Percentiles rank a stretch among this genome's conserved stretches.
phyloP scores from a whole-genome alignment of 805 yeast species.

The Tetrapisispora pingtungensis region DNA sequence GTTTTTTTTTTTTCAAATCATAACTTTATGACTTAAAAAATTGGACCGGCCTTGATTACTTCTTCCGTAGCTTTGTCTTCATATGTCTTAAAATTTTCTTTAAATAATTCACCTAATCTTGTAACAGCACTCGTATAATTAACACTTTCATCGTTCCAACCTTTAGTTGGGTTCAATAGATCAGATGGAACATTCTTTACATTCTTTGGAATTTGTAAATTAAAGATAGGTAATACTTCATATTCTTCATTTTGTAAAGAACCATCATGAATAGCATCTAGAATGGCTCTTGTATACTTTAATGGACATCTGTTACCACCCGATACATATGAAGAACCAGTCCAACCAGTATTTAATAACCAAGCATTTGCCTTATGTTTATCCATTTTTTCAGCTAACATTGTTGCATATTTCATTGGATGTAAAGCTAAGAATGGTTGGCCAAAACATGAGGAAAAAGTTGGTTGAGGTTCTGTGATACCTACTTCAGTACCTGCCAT shows the following conservation, averaged over 20 bases:
- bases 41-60: constrained; percentile 90
- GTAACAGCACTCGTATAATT: constrained; percentile 42
- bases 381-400: constrained; percentile 85
- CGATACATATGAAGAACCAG: constrained; percentile 80
- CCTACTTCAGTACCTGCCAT: constrained; percentile 99
- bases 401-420: constrained; percentile 96
- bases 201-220: constrained; percentile 74
- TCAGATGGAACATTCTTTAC: constrained; percentile 71
- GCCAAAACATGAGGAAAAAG: constrained; percentile 97
- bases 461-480: constrained; percentile 95
- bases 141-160: constrained; percentile 49
- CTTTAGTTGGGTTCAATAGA: constrained; percentile 74
- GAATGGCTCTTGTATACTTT: constrained; percentile 93
- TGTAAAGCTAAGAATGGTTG: constrained; percentile 97
- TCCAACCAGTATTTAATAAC: constrained; percentile 98
- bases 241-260: constrained; percentile 67
- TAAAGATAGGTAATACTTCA: constrained; percentile 80
- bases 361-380: constrained; percentile 87
- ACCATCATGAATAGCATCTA: constrained; percentile 92
- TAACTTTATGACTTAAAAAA: not conserved
- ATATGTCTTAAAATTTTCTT: constrained; percentile 80
- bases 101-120: constrained; percentile 65
- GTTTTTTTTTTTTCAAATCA: too few relatives aligned
- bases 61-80: constrained; percentile 72
- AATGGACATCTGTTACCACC: constrained; percentile 98